These are phyloP conservation scores for Candida awuae DNA, from an alignment of 805 yeast species.

Conservation along the genomic window DNA sequence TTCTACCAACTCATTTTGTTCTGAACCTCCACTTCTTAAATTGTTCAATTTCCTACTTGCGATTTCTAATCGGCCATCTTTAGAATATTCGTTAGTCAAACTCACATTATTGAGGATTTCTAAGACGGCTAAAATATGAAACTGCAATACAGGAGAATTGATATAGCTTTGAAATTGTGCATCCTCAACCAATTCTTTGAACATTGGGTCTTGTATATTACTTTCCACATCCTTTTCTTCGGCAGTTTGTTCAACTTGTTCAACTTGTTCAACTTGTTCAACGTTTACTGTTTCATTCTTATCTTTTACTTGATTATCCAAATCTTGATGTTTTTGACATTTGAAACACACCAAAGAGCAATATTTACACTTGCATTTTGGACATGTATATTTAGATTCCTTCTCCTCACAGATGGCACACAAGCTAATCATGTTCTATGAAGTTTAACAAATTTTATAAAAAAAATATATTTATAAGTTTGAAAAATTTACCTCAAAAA, in stretches of 20 bases:
- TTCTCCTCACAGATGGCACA: slow-evolving; percentile 24
- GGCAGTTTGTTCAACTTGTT: too few relatives aligned
- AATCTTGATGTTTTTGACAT: slow-evolving; percentile 31
- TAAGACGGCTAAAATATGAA: slow-evolving; percentile 44
- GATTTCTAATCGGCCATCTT: slow-evolving; percentile 49
- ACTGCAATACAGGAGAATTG: slow-evolving; percentile 43
- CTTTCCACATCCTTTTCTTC: too few relatives aligned
- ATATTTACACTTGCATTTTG: slow-evolving; percentile 37
- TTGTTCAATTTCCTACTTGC: slow-evolving; percentile 55
- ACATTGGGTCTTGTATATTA: slow-evolving; percentile 20
- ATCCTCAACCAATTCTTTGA: slow-evolving; percentile 32
- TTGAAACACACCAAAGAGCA: slow-evolving; percentile 63
- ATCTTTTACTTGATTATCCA: slow-evolving; percentile 4
- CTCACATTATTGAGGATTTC: slow-evolving; percentile 40
- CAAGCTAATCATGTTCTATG: slow-evolving; percentile 9
- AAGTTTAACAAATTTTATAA: background rate
- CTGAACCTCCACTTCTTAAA: slow-evolving; percentile 55
- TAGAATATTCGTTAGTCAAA: slow-evolving; percentile 40
- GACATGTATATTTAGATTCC: slow-evolving; percentile 39
- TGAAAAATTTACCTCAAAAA: too few relatives aligned
- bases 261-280: too few relatives aligned
- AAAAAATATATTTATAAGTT: too few relatives aligned
- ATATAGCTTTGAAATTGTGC: slow-evolving; percentile 39
- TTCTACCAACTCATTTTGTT: slow-evolving; percentile 60
- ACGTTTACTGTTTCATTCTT: background rate